phyloP scores from a whole-genome alignment of 192 early-diverging fungal species.

The Helicostylum pulchrum region DNA sequence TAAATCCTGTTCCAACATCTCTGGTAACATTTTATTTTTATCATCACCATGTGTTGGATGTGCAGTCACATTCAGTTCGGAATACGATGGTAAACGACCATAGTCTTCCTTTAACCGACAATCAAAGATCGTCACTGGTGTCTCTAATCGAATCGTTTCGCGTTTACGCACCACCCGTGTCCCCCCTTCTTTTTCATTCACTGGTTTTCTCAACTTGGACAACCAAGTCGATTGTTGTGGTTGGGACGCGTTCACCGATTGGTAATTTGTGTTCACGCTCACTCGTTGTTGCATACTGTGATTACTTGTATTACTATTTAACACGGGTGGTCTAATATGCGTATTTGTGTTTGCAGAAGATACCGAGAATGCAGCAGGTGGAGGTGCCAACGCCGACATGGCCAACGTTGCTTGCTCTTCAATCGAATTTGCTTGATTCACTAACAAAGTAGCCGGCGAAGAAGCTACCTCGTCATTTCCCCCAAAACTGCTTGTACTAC shows the following conservation, averaged over 20 bases:
- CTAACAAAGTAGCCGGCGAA: neutral
- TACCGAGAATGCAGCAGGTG: neutral
- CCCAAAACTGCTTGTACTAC: neutral
- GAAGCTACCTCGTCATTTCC: neutral
- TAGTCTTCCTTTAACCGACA: constrained; percentile 33
- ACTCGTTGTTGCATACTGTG: neutral
- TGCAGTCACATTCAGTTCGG: constrained; percentile 17
- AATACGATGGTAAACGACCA: constrained; percentile 28
- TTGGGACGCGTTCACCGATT: neutral
- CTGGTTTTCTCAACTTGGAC: constrained; percentile 5
- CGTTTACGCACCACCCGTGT: neutral
- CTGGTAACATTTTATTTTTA: neutral
- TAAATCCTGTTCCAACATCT: constrained; percentile 8
- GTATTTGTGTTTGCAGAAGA: neutral
- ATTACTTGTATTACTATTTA: neutral
- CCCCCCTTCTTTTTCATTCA: neutral
- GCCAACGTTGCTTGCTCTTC: neutral
- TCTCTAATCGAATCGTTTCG: constrained; percentile 13
- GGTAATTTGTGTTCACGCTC: neutral
- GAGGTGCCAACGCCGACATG: neutral
- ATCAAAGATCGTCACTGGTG: constrained; percentile 26
- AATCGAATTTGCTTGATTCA: neutral
- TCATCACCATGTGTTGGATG: constrained; percentile 7
- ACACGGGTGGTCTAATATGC: neutral
- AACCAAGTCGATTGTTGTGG: neutral